Evolutionary conservation across 2,329 filamentous ascomycete species (phyloP), one percentile per base, ranked within the genome.

Genomic region (Xylaria sp.): DNA sequence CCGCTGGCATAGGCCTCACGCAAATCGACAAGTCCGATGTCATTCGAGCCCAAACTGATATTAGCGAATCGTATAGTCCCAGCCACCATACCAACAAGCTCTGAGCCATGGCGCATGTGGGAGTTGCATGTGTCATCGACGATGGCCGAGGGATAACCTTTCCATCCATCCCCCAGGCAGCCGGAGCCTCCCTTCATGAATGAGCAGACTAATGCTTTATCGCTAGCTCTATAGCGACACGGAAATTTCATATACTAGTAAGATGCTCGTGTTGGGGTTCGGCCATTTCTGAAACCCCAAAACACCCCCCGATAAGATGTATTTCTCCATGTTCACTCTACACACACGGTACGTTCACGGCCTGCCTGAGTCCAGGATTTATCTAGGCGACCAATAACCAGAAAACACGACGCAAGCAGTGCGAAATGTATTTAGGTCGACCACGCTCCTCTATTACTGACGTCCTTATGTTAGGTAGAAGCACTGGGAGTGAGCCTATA

Each of bases 1-100:
- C 41, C 20, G 25, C 52, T 46, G 39, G 46, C 31, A 57, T 25
- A n/a, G 13, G 18, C 20, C 15, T 18, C 39, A n/a, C 10, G 15
- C 28, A 55, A 31, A 13, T 25, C 20, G 28, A 68, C 31, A 44
- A 3, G 28, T 41, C 20, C 3, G 10, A 60, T 34, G 1, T 18
- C 23, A 37, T 61, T 59, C 3, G 18, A 51, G 55, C 63, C 55
- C 10, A 48, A 65, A 44, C 6, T n/a, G 1, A 25, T 44, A 37
- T 31, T 12, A 48, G 28, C 34, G 31, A 59, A 60, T 44, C 28
- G 23, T 37, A 12, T 34, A 34, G 31, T 51, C 15, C 15, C 18
- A n/a, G 15, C n/a, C 2, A 37, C 37, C 34, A 23, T 23, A 15
- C 18, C 28, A 15, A 50, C 28, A 41, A 9, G 10, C 34, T 10